A percentile compares a stretch with the other conserved stretches of the same genome.
Conservation (phyloP, 2,329 filamentous ascomycete species). For the Fusarium albidum region DNA sequence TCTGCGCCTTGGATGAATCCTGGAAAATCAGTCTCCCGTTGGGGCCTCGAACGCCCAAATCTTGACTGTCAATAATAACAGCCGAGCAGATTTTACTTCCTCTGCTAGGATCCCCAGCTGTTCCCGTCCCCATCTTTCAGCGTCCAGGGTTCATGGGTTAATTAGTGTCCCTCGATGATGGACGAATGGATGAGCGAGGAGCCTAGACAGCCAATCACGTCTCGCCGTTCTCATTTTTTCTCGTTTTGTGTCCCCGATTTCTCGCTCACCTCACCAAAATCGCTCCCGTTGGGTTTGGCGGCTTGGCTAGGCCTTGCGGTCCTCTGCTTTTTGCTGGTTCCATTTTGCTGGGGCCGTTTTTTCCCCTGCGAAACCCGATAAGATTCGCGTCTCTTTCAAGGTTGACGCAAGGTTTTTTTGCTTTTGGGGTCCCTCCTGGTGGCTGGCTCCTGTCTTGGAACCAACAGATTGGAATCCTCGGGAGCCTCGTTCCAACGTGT, state of each 20-base stretch:
- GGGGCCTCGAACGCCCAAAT: slow-evolving; percentile 15
- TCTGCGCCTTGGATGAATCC: slow-evolving; percentile 29
- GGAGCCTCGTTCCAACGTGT: slow-evolving; percentile 29
- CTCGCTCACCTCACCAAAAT: slow-evolving; percentile 28
- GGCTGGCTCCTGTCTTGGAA: slow-evolving; percentile 16
- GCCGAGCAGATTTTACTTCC: neutral
- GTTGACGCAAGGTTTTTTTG: slow-evolving; percentile 18
- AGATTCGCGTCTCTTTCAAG: slow-evolving; percentile 29
- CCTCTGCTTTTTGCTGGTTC: slow-evolving; percentile 2
- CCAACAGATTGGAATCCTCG: slow-evolving; percentile 25
- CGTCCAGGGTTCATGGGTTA: slow-evolving; percentile 5
- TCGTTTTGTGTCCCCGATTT: slow-evolving; percentile 24
- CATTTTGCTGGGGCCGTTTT: slow-evolving; percentile 28
- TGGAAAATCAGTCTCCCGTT: slow-evolving; percentile 22
- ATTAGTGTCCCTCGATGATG: slow-evolving; percentile 27
- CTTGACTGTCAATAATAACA: slow-evolving; percentile 11
- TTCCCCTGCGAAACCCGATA: slow-evolving; percentile 31
- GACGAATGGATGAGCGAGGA: slow-evolving; percentile 19
- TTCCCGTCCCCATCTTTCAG: slow-evolving; percentile 1
- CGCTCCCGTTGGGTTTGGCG: slow-evolving; percentile 34
- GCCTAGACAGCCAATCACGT: slow-evolving; percentile 18
- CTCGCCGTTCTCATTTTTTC: slow-evolving; percentile 25
- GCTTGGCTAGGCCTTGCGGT: slow-evolving; percentile 32
- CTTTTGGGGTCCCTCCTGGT: slow-evolving; percentile 15
- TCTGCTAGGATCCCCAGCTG: neutral